These are phyloP conservation scores for Globisporangium orthogonon DNA, from an alignment of 352 stramenopile species.

Conservation along the genomic window DNA sequence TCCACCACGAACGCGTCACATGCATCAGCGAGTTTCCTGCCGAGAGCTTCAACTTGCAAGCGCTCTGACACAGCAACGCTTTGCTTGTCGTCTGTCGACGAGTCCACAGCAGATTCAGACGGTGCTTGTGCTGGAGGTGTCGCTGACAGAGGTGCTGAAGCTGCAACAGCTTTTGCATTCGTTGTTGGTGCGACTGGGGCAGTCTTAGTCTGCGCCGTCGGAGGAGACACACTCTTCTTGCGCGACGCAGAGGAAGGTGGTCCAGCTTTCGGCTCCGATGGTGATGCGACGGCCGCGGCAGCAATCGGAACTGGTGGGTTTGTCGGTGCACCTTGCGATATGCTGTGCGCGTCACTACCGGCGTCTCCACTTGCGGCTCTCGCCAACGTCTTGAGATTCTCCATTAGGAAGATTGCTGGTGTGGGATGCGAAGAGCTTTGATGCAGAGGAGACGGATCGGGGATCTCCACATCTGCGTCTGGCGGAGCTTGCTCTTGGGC, in stretches of 20 bases:
- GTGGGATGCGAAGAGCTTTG: too few relatives aligned
- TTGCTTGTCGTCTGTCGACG: not conserved
- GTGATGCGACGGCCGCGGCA: slow-evolving; percentile 11
- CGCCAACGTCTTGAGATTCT: slow-evolving; percentile 6
- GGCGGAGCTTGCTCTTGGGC: not conserved
- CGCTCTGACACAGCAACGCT: slow-evolving; percentile 5
- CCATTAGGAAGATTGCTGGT: slow-evolving; percentile 9
- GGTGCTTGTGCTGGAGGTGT: not conserved
- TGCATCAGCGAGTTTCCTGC: slow-evolving; percentile 12
- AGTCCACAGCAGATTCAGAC: not conserved
- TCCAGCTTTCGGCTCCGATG: slow-evolving; percentile 12
- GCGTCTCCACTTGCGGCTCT: not conserved
- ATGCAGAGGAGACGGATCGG: slow-evolving; percentile 10
- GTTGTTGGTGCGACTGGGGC: not conserved
- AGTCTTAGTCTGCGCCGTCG: slow-evolving; percentile 13
- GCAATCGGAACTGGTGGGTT: slow-evolving; percentile 3
- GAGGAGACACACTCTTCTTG: slow-evolving; percentile 19
- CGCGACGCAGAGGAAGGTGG: slow-evolving; percentile 2
- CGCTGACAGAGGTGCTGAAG: not conserved
- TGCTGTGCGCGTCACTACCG: slow-evolving; percentile 4
- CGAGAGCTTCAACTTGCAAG: slow-evolving; percentile 11
- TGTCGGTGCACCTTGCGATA: slow-evolving; percentile 8
- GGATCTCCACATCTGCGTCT: slow-evolving; percentile 3
- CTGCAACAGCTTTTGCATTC: slow-evolving; percentile 1
- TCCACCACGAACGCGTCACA: slow-evolving; percentile 21